Percentiles rank a stretch among this genome's conserved stretches.
phyloP scores from a whole-genome alignment of 2,329 filamentous ascomycete genomes.

The Phaeosphaeria sp. region DNA sequence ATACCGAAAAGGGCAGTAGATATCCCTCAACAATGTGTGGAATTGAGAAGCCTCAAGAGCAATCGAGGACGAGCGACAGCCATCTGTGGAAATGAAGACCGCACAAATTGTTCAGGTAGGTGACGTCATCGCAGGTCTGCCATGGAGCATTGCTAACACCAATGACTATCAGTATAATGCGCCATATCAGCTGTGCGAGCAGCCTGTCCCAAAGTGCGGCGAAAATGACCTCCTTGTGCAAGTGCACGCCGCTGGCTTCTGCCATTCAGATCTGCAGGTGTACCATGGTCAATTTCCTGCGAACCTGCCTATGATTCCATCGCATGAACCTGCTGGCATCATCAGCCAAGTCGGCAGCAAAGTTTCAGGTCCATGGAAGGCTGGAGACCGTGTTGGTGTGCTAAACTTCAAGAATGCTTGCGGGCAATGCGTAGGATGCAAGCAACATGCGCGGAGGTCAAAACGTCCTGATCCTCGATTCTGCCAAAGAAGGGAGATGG shows the following conservation, averaged over 20 bases:
- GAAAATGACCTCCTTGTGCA: slow-evolving; percentile 29
- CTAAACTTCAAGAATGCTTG: slow-evolving; percentile 37
- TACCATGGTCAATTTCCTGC: slow-evolving; percentile 29
- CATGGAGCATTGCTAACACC: background rate
- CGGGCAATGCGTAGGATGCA: slow-evolving; percentile 27
- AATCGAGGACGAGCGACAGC: background rate
- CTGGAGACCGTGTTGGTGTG: slow-evolving; percentile 40
- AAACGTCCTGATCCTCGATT: slow-evolving; percentile 33
- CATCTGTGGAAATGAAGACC: slow-evolving; percentile 22
- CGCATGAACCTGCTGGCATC: slow-evolving; percentile 43
- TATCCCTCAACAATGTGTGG: too few relatives aligned
- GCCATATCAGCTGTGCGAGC: slow-evolving; percentile 23
- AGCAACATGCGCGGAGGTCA: slow-evolving; percentile 16
- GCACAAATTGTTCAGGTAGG: slow-evolving; percentile 25
- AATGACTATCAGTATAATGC: slow-evolving; percentile 16
- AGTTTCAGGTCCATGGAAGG: slow-evolving; percentile 32
- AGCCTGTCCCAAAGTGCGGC: slow-evolving; percentile 22
- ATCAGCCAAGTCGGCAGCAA: slow-evolving; percentile 34
- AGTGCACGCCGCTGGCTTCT: slow-evolving; percentile 35
- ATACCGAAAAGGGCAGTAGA: too few relatives aligned
- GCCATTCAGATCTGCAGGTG: slow-evolving; percentile 37
- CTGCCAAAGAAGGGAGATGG: slow-evolving; percentile 34
- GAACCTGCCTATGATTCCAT: slow-evolving; percentile 38
- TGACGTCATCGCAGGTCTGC: slow-evolving; percentile 9
- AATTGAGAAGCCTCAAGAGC: background rate